These are phyloP conservation scores for Taphrina populina DNA, from an alignment of 1,139 yeast species.

Conservation along the genomic window DNA sequence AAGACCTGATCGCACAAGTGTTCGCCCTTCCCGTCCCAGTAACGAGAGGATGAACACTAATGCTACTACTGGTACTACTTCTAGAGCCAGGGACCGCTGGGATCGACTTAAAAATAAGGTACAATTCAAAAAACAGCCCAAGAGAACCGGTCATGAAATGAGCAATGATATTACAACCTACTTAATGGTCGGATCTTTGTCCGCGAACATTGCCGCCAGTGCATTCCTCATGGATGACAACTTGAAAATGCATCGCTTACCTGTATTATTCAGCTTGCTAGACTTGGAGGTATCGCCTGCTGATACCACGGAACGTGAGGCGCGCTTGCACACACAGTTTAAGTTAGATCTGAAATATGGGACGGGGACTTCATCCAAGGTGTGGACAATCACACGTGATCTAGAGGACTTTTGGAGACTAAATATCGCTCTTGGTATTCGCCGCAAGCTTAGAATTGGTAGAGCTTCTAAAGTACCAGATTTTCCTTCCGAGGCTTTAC, in stretches of 20 bases:
- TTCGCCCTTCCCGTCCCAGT: too few species aligned
- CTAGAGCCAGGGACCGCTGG: slow-evolving; percentile 22
- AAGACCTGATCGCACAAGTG: too few species aligned
- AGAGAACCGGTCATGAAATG: slow-evolving; percentile 17
- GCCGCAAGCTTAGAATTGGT: slow-evolving; percentile 66
- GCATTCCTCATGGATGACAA: slow-evolving; percentile 29
- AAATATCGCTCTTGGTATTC: slow-evolving; percentile 47
- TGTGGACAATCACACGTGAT: slow-evolving; percentile 76
- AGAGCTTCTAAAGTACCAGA: slow-evolving; percentile 43
- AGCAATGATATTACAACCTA: slow-evolving; percentile 18
- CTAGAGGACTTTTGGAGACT: slow-evolving; percentile 59
- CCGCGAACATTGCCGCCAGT: slow-evolving; percentile 20
- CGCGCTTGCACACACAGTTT: slow-evolving; percentile 54
- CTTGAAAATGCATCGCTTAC: slow-evolving; percentile 59
- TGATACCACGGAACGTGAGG: slow-evolving; percentile 48
- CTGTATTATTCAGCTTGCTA: slow-evolving; percentile 70
- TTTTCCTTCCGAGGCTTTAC: slow-evolving; percentile 42
- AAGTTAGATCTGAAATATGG: slow-evolving; percentile 79
- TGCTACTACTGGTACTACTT: not conserved
- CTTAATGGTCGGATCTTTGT: slow-evolving; percentile 18
- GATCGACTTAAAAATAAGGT: slow-evolving; percentile 23
- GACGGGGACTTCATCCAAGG: slow-evolving; percentile 71
- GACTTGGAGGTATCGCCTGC: slow-evolving; percentile 63
- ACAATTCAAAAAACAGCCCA: slow-evolving; percentile 13
- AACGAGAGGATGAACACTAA: slow-evolving; percentile 1